Evolutionary conservation across 116 monocot species (phyloP).

Genomic region (Dioscorea cayenensis): DNA sequence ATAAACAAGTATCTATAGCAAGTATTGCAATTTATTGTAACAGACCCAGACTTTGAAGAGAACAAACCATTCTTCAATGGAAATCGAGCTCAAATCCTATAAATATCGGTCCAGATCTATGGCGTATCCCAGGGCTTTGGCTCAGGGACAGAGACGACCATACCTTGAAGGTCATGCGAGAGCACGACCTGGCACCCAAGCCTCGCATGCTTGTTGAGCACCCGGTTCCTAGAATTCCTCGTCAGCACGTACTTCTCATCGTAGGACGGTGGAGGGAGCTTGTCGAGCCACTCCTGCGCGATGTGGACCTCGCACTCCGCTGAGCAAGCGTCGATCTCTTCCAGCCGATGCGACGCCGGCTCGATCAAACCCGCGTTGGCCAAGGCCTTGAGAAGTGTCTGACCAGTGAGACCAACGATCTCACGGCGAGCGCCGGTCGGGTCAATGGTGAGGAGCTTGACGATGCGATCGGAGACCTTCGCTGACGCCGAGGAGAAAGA

Average conservation of each 20-base stretch:
- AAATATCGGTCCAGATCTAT: conserved; percentile 3
- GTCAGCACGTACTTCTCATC: conserved; percentile 83
- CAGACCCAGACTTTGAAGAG: no score
- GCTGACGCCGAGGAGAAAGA: conserved; percentile 26
- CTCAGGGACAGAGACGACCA: conserved; percentile 90
- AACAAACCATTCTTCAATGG: no score
- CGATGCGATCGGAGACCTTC: conserved; percentile 92
- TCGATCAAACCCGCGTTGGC: conserved; percentile 68
- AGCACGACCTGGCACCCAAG: conserved; percentile 92
- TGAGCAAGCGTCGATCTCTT: conserved; percentile 95
- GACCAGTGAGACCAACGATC: conserved; percentile 73
- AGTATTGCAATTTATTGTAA: no score
- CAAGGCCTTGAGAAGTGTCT: conserved; percentile 73
- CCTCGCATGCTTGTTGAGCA: conserved; percentile 77
- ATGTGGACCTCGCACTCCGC: conserved; percentile 94
- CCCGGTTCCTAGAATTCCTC: conserved; percentile 61
- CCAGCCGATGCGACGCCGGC: conserved; percentile 83
- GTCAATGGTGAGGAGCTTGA: conserved; percentile 75
- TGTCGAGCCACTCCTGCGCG: conserved; percentile 91
- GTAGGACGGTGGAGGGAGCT: conserved; percentile 62
- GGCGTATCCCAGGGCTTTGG: conserved; percentile 90
- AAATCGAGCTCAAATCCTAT: neutral
- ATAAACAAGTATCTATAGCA: no score
- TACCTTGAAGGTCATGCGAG: conserved; percentile 57
- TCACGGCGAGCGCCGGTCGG: conserved; percentile 53